Conservation (phyloP, 2,329 filamentous ascomycete genomes). For the Aureobasidium sp. region DNA sequence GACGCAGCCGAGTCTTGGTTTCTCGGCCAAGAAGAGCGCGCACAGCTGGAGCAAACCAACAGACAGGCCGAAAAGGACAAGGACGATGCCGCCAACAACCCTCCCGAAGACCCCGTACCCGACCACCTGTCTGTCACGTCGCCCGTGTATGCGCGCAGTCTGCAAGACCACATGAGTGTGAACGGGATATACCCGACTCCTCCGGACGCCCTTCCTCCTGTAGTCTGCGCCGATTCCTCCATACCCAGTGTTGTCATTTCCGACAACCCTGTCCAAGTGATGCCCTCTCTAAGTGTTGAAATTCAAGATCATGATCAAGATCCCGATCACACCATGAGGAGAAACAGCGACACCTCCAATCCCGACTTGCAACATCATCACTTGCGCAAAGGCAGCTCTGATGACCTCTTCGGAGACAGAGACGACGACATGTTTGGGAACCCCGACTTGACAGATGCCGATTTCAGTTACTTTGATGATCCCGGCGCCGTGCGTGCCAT, state of each 20-base stretch:
- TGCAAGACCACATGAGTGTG: conserved; percentile 33
- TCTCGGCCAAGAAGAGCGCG: conserved; percentile 14
- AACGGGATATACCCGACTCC: conserved; percentile 63
- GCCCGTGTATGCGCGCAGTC: conserved; percentile 17
- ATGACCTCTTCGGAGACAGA: conserved; percentile 61
- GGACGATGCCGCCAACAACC: conserved; percentile 24
- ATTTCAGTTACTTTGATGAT: conserved; percentile 79
- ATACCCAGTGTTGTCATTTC: conserved; percentile 29
- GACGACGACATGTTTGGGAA: conserved; percentile 65
- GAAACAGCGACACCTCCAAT: conserved; percentile 39
- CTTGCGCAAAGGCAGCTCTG: conserved; percentile 36
- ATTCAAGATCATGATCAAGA: background rate
- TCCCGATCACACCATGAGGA: background rate
- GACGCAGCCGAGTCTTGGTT: conserved; percentile 16
- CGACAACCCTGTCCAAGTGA: conserved; percentile 20
- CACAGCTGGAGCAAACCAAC: conserved; percentile 35
- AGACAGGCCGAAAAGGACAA: conserved; percentile 39
- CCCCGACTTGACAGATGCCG: conserved; percentile 70
- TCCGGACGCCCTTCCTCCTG: conserved; percentile 53
- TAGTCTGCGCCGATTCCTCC: conserved; percentile 20
- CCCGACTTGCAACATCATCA: conserved; percentile 42
- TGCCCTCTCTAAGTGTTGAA: background rate
- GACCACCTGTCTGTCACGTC: conserved; percentile 38
- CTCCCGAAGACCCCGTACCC: background rate
- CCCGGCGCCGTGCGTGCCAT: conserved; percentile 33